Conservation (phyloP, 352 stramenopile genomes). For the Phytopythium helicoides region DNA sequence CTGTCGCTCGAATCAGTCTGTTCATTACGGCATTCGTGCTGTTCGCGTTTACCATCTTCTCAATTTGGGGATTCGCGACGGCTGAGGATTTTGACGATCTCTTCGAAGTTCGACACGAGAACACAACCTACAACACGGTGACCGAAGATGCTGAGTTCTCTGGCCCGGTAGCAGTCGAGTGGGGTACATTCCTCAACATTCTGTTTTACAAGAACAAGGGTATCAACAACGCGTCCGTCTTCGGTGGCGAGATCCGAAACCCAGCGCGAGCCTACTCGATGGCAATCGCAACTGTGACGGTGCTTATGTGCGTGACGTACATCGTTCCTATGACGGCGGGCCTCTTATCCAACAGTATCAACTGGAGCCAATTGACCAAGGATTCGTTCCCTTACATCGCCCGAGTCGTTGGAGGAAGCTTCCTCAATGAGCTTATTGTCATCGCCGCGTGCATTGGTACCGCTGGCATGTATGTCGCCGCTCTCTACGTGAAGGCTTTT, state of each 20-base stretch:
- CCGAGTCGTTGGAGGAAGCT: constrained; percentile 70
- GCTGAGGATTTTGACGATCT: constrained; percentile 33
- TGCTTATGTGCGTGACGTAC: constrained; percentile 80
- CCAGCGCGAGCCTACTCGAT: constrained; percentile 78
- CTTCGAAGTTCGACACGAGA: constrained; percentile 36
- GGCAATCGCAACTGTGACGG: constrained; percentile 78
- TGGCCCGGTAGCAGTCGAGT: constrained; percentile 55
- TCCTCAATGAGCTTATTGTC: constrained; percentile 84
- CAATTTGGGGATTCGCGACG: constrained; percentile 33
- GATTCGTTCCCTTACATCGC: constrained; percentile 86
- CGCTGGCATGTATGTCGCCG: constrained; percentile 88
- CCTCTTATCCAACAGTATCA: constrained; percentile 48
- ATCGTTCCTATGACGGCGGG: constrained; percentile 87
- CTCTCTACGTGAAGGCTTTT: constrained; percentile 88
- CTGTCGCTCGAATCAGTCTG: constrained; percentile 27
- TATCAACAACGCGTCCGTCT: constrained; percentile 89
- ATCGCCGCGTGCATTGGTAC: constrained; percentile 71
- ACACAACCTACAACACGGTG: constrained; percentile 10
- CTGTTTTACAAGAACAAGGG: constrained; percentile 97
- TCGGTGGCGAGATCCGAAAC: constrained; percentile 89
- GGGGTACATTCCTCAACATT: constrained; percentile 88
- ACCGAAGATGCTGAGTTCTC: constrained; percentile 18
- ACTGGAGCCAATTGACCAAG: constrained; percentile 76
- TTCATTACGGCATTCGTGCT: constrained; percentile 29
- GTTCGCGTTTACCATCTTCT: constrained; percentile 40